Conservation (phyloP, 306 rosid genomes). For the Acacia acuminata region DNA sequence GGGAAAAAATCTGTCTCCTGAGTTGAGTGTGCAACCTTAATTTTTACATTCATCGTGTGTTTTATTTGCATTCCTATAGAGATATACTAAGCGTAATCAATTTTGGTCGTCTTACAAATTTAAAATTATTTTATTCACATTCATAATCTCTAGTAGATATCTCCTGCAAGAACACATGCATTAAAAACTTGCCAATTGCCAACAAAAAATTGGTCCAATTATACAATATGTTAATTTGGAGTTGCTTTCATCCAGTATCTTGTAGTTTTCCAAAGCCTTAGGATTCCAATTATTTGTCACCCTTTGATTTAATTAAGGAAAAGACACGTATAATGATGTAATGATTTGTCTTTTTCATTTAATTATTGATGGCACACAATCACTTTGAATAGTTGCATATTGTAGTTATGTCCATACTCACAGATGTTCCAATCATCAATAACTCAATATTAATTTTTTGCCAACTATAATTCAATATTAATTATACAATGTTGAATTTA, state of each 20-base stretch:
- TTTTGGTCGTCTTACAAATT: neutral
- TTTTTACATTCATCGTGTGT: neutral
- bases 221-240: neutral
- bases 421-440: neutral
- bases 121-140: neutral
- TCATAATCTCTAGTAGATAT: neutral
- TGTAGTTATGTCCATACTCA: neutral
- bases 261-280: neutral
- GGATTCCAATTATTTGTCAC: slow-evolving; percentile 47
- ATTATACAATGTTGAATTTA: no score
- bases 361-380: slow-evolving; percentile 39
- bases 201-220: neutral
- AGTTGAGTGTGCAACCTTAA: neutral
- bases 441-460: neutral
- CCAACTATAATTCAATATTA: no score
- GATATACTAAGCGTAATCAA: neutral
- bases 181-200: neutral
- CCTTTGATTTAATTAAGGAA: slow-evolving; percentile 11
- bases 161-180: neutral
- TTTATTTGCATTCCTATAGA: neutral
- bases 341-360: slow-evolving; percentile 53
- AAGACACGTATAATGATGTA: slow-evolving; percentile 35
- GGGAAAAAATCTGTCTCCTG: neutral
- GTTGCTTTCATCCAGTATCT: neutral
- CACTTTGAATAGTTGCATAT: neutral